Conservation (phyloP, 306 rosid species). For the Amphicarpaea edgeworthii region DNA sequence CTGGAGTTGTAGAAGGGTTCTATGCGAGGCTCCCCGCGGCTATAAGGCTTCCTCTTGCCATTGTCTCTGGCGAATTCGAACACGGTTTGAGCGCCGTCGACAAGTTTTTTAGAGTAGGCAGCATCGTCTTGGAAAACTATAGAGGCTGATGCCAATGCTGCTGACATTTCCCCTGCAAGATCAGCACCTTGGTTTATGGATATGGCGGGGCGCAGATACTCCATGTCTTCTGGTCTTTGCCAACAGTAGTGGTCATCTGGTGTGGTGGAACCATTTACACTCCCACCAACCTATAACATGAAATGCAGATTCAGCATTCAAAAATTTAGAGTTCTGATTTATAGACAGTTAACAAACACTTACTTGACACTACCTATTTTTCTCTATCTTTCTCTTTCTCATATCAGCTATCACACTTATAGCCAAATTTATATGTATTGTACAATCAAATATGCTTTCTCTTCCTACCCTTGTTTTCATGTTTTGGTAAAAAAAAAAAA, state of each 20-base stretch:
- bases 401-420: too few species aligned
- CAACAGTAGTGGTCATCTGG: slow-evolving; percentile 73
- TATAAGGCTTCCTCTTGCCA: slow-evolving; percentile 52
- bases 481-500: background rate
- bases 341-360: too few species aligned
- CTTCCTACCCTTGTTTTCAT: background rate
- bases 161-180: slow-evolving; percentile 74
- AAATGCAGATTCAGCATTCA: background rate
- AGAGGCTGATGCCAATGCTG: slow-evolving; percentile 76
- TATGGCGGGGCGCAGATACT: slow-evolving; percentile 50
- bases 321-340: too few species aligned
- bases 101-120: slow-evolving; percentile 55
- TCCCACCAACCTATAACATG: slow-evolving; percentile 62
- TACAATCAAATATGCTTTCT: slow-evolving; percentile 5
- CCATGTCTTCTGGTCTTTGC: slow-evolving; percentile 75
- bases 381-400: too few species aligned
- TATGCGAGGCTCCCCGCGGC: slow-evolving; percentile 46
- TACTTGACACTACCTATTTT: too few species aligned
- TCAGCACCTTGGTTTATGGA: slow-evolving; percentile 56
- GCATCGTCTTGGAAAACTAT: slow-evolving; percentile 64
- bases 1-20: slow-evolving; percentile 62
- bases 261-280: slow-evolving; percentile 45
- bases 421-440: background rate
- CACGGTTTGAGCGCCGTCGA: slow-evolving; percentile 57
- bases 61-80: slow-evolving; percentile 59